These are phyloP conservation scores for Gossypium schwendimanii DNA, from an alignment of 441 rosid species.

Conservation along the genomic window DNA sequence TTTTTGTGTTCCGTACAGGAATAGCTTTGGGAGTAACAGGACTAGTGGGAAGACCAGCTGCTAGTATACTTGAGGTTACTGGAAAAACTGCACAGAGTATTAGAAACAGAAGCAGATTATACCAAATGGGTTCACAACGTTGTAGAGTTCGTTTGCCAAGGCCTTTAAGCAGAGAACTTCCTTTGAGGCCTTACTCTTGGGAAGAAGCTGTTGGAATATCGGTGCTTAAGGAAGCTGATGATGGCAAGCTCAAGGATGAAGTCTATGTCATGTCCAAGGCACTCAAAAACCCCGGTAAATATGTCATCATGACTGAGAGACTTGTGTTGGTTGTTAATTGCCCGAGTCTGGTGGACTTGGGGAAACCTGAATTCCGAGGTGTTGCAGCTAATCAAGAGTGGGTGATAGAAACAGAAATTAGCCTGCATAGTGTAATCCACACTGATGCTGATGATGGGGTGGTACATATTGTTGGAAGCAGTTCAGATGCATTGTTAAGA, in stretches of 20 bases:
- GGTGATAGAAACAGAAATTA: conserved; percentile 65
- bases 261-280: conserved; percentile 59
- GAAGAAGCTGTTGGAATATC: conserved; percentile 86
- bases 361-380: conserved; percentile 65
- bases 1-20: conserved; percentile 39
- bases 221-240: conserved; percentile 61
- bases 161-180: conserved; percentile 75
- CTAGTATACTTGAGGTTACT: conserved; percentile 95
- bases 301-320: conserved; percentile 56
- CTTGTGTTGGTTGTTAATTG: conserved; percentile 54
- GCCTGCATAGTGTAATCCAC: conserved; percentile 77
- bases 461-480: conserved; percentile 78
- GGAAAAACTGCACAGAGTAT: conserved; percentile 96
- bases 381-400: conserved; percentile 62
- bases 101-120: conserved; percentile 71
- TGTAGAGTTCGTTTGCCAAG: conserved; percentile 75
- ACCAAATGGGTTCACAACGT: conserved; percentile 52
- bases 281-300: conserved; percentile 65
- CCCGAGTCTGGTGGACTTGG: conserved; percentile 57
- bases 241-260: conserved; percentile 60
- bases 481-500: conserved; percentile 52
- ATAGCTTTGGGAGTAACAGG: conserved; percentile 85
- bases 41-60: conserved; percentile 93
- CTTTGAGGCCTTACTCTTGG: conserved; percentile 80
- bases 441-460: conserved; percentile 44